A percentile compares a stretch with the other conserved stretches of the same genome.
These are phyloP conservation scores for Cairneyella variabilis DNA, from an alignment of 495 filamentous ascomycete genomes.

Conservation along the genomic window DNA sequence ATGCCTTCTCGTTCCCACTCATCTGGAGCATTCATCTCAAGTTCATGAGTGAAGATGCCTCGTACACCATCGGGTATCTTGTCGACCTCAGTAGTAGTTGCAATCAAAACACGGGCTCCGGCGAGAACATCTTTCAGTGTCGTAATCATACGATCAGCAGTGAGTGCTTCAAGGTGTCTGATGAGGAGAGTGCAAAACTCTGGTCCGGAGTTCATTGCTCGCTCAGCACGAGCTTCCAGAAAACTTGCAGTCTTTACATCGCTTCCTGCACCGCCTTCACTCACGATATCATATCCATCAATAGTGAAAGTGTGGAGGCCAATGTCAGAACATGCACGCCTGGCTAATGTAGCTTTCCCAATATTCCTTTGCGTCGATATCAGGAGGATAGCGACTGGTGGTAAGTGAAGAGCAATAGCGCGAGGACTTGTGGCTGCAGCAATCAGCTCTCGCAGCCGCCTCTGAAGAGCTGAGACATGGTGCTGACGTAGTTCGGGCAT, in stretches of 20 bases:
- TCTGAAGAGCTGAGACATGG: conserved; percentile 53
- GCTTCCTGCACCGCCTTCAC: conserved; percentile 78
- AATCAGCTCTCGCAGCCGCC: conserved; percentile 79
- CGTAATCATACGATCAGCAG: conserved; percentile 80
- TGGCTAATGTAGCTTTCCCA: conserved; percentile 76
- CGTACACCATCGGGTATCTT: conserved; percentile 87
- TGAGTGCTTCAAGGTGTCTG: conserved; percentile 84
- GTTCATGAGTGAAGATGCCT: conserved; percentile 89
- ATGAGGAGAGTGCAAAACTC: conserved; percentile 80
- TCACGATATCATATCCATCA: conserved; percentile 89
- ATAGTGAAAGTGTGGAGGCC: conserved; percentile 87
- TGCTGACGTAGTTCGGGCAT: conserved; percentile 24
- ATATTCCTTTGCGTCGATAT: conserved; percentile 88
- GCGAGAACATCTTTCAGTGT: conserved; percentile 75
- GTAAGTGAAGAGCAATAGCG: conserved; percentile 80
- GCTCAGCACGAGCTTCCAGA: conserved; percentile 78
- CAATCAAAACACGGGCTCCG: conserved; percentile 74
- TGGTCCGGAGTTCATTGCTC: conserved; percentile 82
- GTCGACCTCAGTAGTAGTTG: conserved; percentile 91
- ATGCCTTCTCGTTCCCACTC: conserved; percentile 90
- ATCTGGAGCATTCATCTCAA: conserved; percentile 90
- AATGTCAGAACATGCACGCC: conserved; percentile 77
- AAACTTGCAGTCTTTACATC: conserved; percentile 93
- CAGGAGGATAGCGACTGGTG: conserved; percentile 81
- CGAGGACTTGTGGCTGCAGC: conserved; percentile 83